Base-by-base conservation (phyloP, 2,329 filamentous ascomycete species). In the Lasiodiplodia citricola region DNA sequence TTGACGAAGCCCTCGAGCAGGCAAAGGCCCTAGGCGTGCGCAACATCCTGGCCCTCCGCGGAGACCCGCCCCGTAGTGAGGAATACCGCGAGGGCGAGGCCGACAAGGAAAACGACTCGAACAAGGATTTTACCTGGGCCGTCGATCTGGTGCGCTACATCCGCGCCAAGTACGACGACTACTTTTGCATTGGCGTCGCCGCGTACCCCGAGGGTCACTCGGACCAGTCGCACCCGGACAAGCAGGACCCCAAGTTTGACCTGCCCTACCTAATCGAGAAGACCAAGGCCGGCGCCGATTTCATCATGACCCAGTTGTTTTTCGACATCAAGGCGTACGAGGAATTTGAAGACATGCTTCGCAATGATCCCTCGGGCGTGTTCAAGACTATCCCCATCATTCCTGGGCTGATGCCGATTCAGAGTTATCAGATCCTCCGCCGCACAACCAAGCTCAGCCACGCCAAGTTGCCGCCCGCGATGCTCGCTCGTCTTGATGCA, bases 301-400 rank as follows among this genome's bases (percentile, higher is more conserved):
- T 99, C 77, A 92, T 99, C 80, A 97, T 99, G 93, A 98, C 96
- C 0, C 96, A 99, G 80, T 86, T 99, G 10, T 98, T 97, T 81
- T 99, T 97, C 80, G 94, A 98, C 77, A 87, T 94, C 28, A 86
- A 92, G 3, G 92, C 92, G 21, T 99, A 96, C 77, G 87, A 90
- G 67, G 84, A 84, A 41, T 98, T 96, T 76, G 95, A 98, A 82
- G 86, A 83, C 72, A 87, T 86, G 63, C 80, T 99, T 72, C 86
- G 94, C 70, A 87, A 90, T 66, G 93, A 99, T 75, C 88, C 92
- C 58, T 96, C 92, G 75, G 93, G 93, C 3, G 87, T 87, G 2
- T 97, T 99, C 82, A 92, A 92, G 81, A 88, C 87, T 2, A 92
- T 97, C 28, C 91, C 93, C 7, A 96, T 99, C 73, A 92, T 99